Evolutionary conservation across 2,329 filamentous ascomycete genomes (phyloP).

Genomic region (Zalaria obscura): DNA sequence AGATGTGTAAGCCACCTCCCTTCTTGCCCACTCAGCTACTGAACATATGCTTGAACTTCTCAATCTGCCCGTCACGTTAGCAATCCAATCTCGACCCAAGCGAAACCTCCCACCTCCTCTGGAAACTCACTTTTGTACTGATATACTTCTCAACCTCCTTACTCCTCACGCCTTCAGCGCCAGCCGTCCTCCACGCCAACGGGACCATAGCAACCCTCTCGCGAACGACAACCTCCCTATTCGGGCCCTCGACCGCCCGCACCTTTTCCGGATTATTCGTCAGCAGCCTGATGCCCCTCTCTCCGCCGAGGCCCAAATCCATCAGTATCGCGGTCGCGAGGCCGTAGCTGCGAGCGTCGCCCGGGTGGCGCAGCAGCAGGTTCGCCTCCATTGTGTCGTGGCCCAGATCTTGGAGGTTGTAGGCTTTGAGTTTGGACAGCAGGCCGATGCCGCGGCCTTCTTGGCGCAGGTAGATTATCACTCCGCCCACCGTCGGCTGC

Average conservation of each 20-base stretch:
- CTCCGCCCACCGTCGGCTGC: slow-evolving; percentile 49
- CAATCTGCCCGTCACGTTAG: slow-evolving; percentile 24
- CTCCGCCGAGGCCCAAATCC: slow-evolving; percentile 59
- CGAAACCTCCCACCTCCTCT: background rate
- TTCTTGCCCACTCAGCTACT: slow-evolving; percentile 7
- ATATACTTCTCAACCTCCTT: slow-evolving; percentile 88
- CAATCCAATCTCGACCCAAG: background rate
- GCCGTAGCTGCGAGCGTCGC: slow-evolving; percentile 88
- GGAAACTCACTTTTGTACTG: slow-evolving; percentile 66
- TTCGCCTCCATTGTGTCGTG: slow-evolving; percentile 98
- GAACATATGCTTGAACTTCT: slow-evolving; percentile 40
- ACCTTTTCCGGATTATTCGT: slow-evolving; percentile 99
- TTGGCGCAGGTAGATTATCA: slow-evolving; percentile 90
- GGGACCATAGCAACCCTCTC: slow-evolving; percentile 94
- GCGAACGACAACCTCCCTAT: slow-evolving; percentile 71
- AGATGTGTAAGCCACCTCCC: no score
- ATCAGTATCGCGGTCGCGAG: slow-evolving; percentile 89
- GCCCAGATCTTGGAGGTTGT: slow-evolving; percentile 91
- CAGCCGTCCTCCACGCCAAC: slow-evolving; percentile 72
- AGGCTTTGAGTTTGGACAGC: slow-evolving; percentile 91
- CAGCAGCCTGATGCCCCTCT: slow-evolving; percentile 63
- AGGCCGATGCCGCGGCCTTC: slow-evolving; percentile 93
- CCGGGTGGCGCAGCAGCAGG: slow-evolving; percentile 75
- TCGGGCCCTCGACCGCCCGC: slow-evolving; percentile 80
- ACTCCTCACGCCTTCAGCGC: slow-evolving; percentile 66